phyloP scores from a whole-genome alignment of 371 early-diverging fungal genomes.

The Syncephalis plumigaleata region DNA sequence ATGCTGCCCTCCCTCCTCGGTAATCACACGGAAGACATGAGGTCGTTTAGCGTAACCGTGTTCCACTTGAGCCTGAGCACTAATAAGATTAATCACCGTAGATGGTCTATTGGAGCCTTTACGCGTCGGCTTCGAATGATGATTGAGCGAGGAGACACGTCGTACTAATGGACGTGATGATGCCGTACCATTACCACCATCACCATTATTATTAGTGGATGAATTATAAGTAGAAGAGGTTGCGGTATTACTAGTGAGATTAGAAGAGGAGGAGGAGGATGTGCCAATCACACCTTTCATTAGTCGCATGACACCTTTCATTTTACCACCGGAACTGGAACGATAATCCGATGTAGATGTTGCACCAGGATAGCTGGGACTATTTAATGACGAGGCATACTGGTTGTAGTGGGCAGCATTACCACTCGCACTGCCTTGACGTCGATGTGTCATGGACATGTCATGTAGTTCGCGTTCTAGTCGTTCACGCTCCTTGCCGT shows the following conservation, averaged over 20 bases:
- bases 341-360: slow-evolving; percentile 9
- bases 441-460: slow-evolving; percentile 46
- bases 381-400: slow-evolving; percentile 20
- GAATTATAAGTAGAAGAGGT: too few relatives aligned
- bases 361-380: slow-evolving; percentile 3
- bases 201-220: background rate
- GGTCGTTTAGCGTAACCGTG: slow-evolving; percentile 52
- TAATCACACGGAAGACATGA: slow-evolving; percentile 62
- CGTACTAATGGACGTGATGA: too few relatives aligned
- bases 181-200: background rate
- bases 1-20: slow-evolving; percentile 70
- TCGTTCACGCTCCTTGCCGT: slow-evolving; percentile 51
- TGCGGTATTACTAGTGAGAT: too few relatives aligned
- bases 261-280: too few relatives aligned
- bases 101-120: slow-evolving; percentile 29
- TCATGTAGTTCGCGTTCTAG: slow-evolving; percentile 47
- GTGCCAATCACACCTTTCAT: too few relatives aligned
- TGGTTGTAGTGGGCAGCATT: slow-evolving; percentile 38
- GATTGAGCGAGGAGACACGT: slow-evolving; percentile 3
- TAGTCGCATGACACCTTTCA: too few relatives aligned
- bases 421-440: slow-evolving; percentile 42
- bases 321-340: too few relatives aligned
- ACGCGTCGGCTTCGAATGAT: slow-evolving; percentile 1
- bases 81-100: slow-evolving; percentile 62
- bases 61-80: slow-evolving; percentile 42